Base-by-base conservation (phyloP, 257 asterid genomes). In the Datura wrightii region DNA sequence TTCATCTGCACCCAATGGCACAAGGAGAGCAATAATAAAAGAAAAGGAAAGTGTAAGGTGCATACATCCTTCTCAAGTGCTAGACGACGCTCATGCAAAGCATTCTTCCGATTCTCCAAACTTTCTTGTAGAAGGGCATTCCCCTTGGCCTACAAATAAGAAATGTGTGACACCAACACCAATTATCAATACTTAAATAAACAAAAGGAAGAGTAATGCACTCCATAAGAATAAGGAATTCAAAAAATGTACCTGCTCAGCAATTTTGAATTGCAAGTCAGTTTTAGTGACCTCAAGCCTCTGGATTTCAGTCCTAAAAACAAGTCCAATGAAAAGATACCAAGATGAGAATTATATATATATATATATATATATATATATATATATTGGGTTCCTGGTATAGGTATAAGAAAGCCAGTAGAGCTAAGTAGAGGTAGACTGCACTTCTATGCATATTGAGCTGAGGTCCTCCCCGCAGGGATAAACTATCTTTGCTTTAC, bases 11-110 rank as follows among this genome's bases (percentile, higher is more conserved):
- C 34, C 34, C 34, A 59, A 59, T 60, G 67, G 24, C 66, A 59
- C 31, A 59, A 59, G 79, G 59, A 60, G 39, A 79, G 65, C n/a
- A 69, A 53, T 9, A 36, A 82, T 44, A 6, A 67, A 55, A 18
- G 48, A 34, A 79, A 65, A 63, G 67, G 83, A 46, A 76, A 34
- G 48, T 52, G 37, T n/a, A 11, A 31, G 41, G 82, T 36, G 86
- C 89, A 85, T 91, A 96, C 99, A 66, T 96, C 98, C 85, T 91
- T 92, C 90, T 94, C 95, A 83, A 96, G 98, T 88, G 88, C 93
- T 80, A 90, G 79, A 56, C 96, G 97, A 16, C 90, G 93, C 84
- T 92, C 94, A 53, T 84, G 91, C 90, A 94, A 83, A 78, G 92
- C 91, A 88, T 85, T 90, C 94, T 93, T 96, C 84, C 91, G 89